Conservation (phyloP, 192 early-diverging fungal species). For the Tieghemiomyces parasiticus region DNA sequence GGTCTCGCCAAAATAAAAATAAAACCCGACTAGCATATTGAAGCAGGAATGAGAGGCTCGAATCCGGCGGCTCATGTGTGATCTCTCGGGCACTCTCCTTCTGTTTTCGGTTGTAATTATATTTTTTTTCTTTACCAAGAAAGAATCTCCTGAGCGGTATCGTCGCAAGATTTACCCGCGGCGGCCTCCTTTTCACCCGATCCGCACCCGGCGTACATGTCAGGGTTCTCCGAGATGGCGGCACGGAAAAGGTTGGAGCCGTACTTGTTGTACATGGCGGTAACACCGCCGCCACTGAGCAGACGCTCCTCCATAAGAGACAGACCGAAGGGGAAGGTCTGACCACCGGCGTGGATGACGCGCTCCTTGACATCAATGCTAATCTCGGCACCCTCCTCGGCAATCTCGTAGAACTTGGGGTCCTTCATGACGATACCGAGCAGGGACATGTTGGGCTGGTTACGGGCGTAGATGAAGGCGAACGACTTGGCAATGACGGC, state of each 20-base stretch:
- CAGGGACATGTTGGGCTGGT: slow-evolving; percentile 74
- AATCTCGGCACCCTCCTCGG: slow-evolving; percentile 55
- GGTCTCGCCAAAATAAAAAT: no score
- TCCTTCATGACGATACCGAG: slow-evolving; percentile 57
- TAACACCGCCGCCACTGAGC: slow-evolving; percentile 56
- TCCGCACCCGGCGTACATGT: slow-evolving; percentile 28
- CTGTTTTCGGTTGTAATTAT: no score
- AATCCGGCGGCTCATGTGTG: no score
- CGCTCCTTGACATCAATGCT: slow-evolving; percentile 51
- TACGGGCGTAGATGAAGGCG: slow-evolving; percentile 68
- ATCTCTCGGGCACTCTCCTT: no score
- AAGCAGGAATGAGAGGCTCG: no score
- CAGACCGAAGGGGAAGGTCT: slow-evolving; percentile 42
- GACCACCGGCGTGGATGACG: slow-evolving; percentile 33
- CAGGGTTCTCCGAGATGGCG: slow-evolving; percentile 44
- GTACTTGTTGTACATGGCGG: slow-evolving; percentile 67
- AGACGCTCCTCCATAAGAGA: slow-evolving; percentile 61
- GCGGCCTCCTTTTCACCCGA: slow-evolving; percentile 11
- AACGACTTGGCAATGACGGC: slow-evolving; percentile 71
- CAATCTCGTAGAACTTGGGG: slow-evolving; percentile 58
- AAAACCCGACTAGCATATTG: no score
- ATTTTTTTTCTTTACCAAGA: slow-evolving; percentile 8
- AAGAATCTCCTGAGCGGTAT: not conserved
- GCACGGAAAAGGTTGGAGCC: slow-evolving; percentile 57
- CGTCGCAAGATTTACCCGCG: not conserved